These are phyloP conservation scores for Pseudodiploospora longispora DNA, from an alignment of 2,329 filamentous ascomycete species.

Conservation along the genomic window DNA sequence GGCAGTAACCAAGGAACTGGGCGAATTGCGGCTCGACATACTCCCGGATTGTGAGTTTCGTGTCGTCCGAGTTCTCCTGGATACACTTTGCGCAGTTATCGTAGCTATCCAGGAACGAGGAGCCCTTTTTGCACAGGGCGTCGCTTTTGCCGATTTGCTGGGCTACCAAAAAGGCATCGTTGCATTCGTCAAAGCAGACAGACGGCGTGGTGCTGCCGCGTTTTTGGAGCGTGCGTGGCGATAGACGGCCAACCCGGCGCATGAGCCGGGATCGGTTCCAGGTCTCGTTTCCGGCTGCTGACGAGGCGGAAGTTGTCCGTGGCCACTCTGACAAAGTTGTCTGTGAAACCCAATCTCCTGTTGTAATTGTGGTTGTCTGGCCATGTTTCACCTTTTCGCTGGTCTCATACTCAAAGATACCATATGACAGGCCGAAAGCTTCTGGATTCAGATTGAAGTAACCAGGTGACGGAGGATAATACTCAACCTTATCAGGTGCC, in stretches of 20 bases:
- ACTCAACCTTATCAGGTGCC: constrained; percentile 36
- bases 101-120: constrained; percentile 32
- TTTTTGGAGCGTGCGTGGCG: constrained; percentile 12
- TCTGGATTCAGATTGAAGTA: constrained; percentile 59
- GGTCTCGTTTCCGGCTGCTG: constrained; percentile 3
- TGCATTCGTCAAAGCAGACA: constrained; percentile 46
- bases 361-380: constrained; percentile 37
- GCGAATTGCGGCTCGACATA: constrained; percentile 31
- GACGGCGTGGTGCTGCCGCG: constrained; percentile 32
- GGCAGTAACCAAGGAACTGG: constrained; percentile 41
- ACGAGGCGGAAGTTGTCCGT: constrained; percentile 8
- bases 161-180: constrained; percentile 39
- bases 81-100: constrained; percentile 37
- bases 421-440: constrained; percentile 54
- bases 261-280: too few relatives aligned
- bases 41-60: constrained; percentile 19
- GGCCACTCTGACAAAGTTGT: constrained; percentile 32
- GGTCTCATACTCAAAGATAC: constrained; percentile 46
- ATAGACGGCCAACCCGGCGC: neutral
- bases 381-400: constrained; percentile 28
- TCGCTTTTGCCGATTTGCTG: constrained; percentile 38
- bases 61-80: constrained; percentile 11
- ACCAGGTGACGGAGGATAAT: constrained; percentile 40
- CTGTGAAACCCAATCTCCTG: constrained; percentile 49
- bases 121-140: constrained; percentile 34